phyloP scores from a whole-genome alignment of 2,329 filamentous ascomycete genomes.

The Aspergillus novofumigatus region DNA sequence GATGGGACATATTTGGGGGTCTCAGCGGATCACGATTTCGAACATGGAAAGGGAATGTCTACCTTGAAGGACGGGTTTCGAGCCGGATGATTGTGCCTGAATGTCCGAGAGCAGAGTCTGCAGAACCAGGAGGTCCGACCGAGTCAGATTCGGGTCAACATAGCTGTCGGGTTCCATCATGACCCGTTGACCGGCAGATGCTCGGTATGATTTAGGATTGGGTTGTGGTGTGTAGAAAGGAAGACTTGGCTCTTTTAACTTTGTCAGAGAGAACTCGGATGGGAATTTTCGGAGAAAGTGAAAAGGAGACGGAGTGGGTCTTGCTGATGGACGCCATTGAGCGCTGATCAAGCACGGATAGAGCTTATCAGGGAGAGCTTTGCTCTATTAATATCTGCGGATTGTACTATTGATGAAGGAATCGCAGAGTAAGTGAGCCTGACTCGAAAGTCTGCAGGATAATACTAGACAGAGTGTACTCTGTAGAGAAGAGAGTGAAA shows the following conservation, averaged over 20 bases:
- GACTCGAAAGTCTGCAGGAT: too few species aligned
- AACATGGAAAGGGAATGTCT: neutral
- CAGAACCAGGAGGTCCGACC: conserved; percentile 38
- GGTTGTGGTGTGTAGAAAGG: neutral
- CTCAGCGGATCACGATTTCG: neutral
- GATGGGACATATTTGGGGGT: conserved; percentile 20
- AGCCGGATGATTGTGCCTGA: conserved; percentile 8
- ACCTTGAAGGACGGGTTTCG: neutral
- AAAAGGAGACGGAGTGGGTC: neutral
- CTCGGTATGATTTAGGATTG: neutral
- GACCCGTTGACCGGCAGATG: neutral
- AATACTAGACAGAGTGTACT: too few species aligned
- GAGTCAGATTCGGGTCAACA: conserved; percentile 32
- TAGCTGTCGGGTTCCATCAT: conserved; percentile 29
- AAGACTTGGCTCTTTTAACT: neutral
- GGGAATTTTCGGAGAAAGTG: neutral
- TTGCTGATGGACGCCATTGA: neutral
- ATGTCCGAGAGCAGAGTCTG: conserved; percentile 33
- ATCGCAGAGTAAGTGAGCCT: too few species aligned
- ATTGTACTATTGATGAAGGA: too few species aligned
- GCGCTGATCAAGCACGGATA: too few species aligned
- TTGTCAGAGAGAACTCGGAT: neutral
- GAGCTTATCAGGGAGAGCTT: too few species aligned
- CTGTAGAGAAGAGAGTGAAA: too few species aligned
- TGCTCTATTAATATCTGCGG: too few species aligned